Conservation (phyloP, 2,329 filamentous ascomycete genomes). For the Neurospora sp. region DNA sequence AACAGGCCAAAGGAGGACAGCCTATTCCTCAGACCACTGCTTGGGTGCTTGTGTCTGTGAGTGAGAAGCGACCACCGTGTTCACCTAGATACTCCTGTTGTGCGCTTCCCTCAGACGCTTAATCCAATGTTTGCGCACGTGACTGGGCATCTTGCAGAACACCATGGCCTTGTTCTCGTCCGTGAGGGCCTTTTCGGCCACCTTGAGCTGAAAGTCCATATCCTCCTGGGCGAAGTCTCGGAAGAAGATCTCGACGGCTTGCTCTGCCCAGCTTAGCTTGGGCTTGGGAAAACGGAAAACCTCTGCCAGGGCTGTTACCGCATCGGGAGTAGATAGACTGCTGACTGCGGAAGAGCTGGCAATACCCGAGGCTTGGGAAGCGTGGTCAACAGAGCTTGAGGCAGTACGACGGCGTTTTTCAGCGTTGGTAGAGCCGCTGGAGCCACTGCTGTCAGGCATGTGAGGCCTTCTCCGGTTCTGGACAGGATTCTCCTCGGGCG, state of each 20-base stretch:
- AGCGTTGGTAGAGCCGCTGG: neutral
- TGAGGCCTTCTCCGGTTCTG: slow-evolving; percentile 34
- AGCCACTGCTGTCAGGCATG: slow-evolving; percentile 7
- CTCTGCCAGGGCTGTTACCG: slow-evolving; percentile 25
- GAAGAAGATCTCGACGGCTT: slow-evolving; percentile 50
- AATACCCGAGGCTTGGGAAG: neutral
- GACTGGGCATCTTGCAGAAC: slow-evolving; percentile 49
- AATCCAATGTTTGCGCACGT: slow-evolving; percentile 46
- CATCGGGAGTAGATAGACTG: slow-evolving; percentile 17
- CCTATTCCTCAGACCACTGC: neutral
- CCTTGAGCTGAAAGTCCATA: slow-evolving; percentile 47
- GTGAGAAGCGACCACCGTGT: neutral
- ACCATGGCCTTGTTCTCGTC: slow-evolving; percentile 51
- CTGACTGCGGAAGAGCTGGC: neutral
- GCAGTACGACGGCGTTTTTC: slow-evolving; percentile 28
- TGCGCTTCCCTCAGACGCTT: slow-evolving; percentile 39
- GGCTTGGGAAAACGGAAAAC: slow-evolving; percentile 26
- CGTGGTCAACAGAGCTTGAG: slow-evolving; percentile 2
- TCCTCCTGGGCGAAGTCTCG: slow-evolving; percentile 47
- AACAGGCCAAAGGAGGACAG: neutral
- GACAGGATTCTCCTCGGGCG: slow-evolving; percentile 39
- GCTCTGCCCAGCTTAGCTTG: slow-evolving; percentile 43
- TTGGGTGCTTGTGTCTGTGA: neutral
- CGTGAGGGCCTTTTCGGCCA: slow-evolving; percentile 47
- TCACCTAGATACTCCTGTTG: slow-evolving; percentile 18